Evolutionary conservation across 2,329 filamentous ascomycete genomes (phyloP), one percentile per base, ranked within the genome.

Genomic region (Cladosporium halotolerans): DNA sequence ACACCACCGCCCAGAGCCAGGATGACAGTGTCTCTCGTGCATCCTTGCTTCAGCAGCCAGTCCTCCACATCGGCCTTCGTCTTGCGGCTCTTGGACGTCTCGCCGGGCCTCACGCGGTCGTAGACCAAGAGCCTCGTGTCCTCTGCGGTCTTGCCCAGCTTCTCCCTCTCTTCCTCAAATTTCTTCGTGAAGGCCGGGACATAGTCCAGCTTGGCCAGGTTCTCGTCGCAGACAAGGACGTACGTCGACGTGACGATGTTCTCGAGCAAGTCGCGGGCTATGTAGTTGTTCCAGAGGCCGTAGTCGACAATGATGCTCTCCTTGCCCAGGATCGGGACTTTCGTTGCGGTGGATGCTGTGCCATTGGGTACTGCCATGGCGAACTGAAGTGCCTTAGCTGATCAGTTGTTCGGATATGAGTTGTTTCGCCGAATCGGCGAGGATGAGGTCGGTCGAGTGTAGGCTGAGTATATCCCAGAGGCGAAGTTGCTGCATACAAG

Each of bases 31-130:
- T 99, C 93, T 62, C 93, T 81, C 23, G 91, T 95, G 74, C 93
- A 99, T 85, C 86, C 84, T 64, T 96, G 83, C 61, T 84, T 82
- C 55, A 97, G 78, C 82, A 99, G 86, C 93, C 93, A 99, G 72
- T 99, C 93, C 71, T 99, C 93, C 50, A 99, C 91, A 63, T 92
- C 87, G 43, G 87, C 91, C 73, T 97, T 97, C 49, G 91, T 96
- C 69, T 90, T 85, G 59, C 93, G 83, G 61, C 88, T 89, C 73
- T 99, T 99, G 50, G 91, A 96, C 55, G 84, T 88, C 75, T 99
- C 93, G 55, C 93, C 93, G 0, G 93, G 93, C 2, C 90, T 84
- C 56, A 96, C 90, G 62, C 83, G 79, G 70, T 95, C 89, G 57
- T 96, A 93, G 45, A 87, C 87, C 58, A 99, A 81, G 28, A 99